phyloP scores from a whole-genome alignment of 2,329 filamentous ascomycete genomes.

The Drechmeria coniospora region DNA sequence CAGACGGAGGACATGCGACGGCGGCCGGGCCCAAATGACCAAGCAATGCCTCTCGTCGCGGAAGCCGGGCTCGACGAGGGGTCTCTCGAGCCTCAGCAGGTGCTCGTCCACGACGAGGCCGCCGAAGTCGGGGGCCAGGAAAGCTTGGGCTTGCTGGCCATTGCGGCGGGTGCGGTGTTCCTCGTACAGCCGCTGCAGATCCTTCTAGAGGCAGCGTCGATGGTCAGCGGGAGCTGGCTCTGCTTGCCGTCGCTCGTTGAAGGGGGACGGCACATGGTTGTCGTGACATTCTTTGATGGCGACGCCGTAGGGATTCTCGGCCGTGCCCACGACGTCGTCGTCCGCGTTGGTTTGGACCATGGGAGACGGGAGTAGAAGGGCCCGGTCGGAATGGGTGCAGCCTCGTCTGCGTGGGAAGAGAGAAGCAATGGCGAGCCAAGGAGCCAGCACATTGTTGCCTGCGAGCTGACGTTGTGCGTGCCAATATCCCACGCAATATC shows the following conservation, averaged over 20 bases:
- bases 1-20: constrained; percentile 52
- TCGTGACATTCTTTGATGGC: constrained; percentile 53
- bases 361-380: too few relatives aligned
- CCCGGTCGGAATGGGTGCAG: too few relatives aligned
- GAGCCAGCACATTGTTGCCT: too few relatives aligned
- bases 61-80: constrained; percentile 50
- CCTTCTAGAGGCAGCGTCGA: constrained; percentile 27
- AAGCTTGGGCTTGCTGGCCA: constrained; percentile 55
- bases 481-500: too few relatives aligned
- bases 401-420: too few relatives aligned
- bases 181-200: constrained; percentile 59
- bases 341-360: constrained; percentile 39
- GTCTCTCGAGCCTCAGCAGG: constrained; percentile 52
- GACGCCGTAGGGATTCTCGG: constrained; percentile 61
- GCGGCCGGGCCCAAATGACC: constrained; percentile 78
- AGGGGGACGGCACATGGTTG: constrained; percentile 40
- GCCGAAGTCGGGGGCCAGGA: constrained; percentile 51
- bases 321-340: constrained; percentile 32
- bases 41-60: constrained; percentile 66
- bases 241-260: too few relatives aligned
- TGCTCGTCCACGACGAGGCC: constrained; percentile 65
- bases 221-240: neutral
- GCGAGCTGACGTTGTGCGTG: too few relatives aligned
- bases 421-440: too few relatives aligned
- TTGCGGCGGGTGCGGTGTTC: constrained; percentile 64